Conservation (phyloP, 2,329 filamentous ascomycete species). For the Aspergillus glaucus region DNA sequence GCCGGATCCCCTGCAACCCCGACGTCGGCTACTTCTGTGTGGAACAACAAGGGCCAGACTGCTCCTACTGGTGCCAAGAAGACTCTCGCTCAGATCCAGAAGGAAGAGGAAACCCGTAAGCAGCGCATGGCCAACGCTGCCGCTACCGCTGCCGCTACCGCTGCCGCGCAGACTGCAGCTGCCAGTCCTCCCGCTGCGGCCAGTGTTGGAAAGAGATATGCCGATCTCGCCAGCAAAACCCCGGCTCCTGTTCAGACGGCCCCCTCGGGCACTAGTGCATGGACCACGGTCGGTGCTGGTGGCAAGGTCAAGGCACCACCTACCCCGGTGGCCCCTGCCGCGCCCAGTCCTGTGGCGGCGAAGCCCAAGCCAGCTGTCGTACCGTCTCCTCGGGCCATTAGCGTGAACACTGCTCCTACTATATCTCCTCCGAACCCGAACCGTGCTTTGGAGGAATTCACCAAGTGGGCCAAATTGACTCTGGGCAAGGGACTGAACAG, state of each 20-base stretch:
- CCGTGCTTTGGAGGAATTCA: slow-evolving; percentile 82
- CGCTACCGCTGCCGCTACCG: slow-evolving; percentile 36
- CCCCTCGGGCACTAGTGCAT: slow-evolving; percentile 52
- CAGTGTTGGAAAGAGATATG: slow-evolving; percentile 74
- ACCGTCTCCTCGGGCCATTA: slow-evolving; percentile 43
- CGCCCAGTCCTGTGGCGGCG: slow-evolving; percentile 33
- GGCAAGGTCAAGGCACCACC: slow-evolving; percentile 77
- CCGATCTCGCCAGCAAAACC: slow-evolving; percentile 82
- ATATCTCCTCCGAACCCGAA: slow-evolving; percentile 40
- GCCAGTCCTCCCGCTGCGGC: slow-evolving; percentile 39
- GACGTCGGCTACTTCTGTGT: slow-evolving; percentile 40
- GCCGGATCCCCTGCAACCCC: slow-evolving; percentile 61
- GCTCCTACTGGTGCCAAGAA: slow-evolving; percentile 58
- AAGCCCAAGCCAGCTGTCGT: slow-evolving; percentile 38
- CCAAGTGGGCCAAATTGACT: slow-evolving; percentile 81
- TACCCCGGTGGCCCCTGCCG: slow-evolving; percentile 33
- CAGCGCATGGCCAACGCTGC: slow-evolving; percentile 57
- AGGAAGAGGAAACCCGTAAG: slow-evolving; percentile 89
- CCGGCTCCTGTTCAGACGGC: slow-evolving; percentile 38
- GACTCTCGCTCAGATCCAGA: slow-evolving; percentile 91
- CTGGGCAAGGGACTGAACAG: slow-evolving; percentile 67
- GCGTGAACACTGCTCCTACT: slow-evolving; percentile 31
- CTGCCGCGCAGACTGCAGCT: slow-evolving; percentile 43
- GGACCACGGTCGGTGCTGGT: slow-evolving; percentile 91
- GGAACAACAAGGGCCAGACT: slow-evolving; percentile 46